phyloP scores from a whole-genome alignment of 2,329 filamentous ascomycete genomes.

The Penicillium crustosum region DNA sequence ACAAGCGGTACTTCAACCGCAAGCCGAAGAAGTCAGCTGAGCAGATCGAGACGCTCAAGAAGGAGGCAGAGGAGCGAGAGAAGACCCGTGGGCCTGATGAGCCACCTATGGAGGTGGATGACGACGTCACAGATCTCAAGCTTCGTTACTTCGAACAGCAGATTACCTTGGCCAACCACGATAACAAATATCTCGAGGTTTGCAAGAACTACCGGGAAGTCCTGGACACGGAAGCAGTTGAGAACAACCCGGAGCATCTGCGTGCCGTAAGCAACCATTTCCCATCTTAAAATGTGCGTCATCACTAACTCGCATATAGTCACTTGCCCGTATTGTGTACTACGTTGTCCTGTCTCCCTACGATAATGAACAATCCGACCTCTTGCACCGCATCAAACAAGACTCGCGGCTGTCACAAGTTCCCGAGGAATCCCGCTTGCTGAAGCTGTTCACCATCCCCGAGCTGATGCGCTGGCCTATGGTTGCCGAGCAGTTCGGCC shows the following conservation, averaged over 20 bases:
- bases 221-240: constrained; percentile 90
- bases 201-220: constrained; percentile 99
- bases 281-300: background rate
- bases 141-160: constrained; percentile 96
- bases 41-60: constrained; percentile 85
- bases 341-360: constrained; percentile 95
- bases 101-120: constrained; percentile 70
- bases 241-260: constrained; percentile 83
- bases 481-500: constrained; percentile 83
- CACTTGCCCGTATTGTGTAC: constrained; percentile 93
- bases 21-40: constrained; percentile 89
- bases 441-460: constrained; percentile 91
- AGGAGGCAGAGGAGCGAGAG: constrained; percentile 74
- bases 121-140: constrained; percentile 95
- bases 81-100: constrained; percentile 75
- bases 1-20: constrained; percentile 84
- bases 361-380: constrained; percentile 97
- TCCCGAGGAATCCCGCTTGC: constrained; percentile 75
- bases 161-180: constrained; percentile 91
- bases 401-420: constrained; percentile 80
- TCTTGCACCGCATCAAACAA: constrained; percentile 86
- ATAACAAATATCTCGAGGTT: constrained; percentile 93
- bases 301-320: constrained; percentile 49
- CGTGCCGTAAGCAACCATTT: constrained; percentile 64
- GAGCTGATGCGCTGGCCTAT: constrained; percentile 99